Percentiles rank a stretch among this genome's conserved stretches.
Conservation (phyloP, 2,329 filamentous ascomycete species). For the Aspergillus neoniger region DNA sequence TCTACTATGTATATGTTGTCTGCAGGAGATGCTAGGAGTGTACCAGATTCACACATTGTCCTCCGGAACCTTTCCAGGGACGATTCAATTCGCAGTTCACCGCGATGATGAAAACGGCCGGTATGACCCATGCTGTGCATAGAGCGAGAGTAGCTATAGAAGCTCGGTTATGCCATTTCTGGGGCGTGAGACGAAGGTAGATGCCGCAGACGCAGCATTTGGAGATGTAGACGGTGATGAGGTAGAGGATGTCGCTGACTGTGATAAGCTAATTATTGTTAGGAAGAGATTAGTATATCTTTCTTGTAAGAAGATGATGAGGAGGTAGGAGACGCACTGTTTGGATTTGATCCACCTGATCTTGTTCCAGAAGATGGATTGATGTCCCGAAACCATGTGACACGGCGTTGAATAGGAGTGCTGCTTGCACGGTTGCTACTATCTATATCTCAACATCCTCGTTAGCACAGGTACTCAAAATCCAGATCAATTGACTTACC, state of each 20-base stretch:
- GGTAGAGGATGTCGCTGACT: conserved; percentile 45
- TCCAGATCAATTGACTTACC: conserved; percentile 21
- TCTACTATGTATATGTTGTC: background rate
- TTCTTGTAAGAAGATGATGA: background rate
- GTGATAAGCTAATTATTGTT: conserved; percentile 31
- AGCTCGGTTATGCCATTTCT: conserved; percentile 41
- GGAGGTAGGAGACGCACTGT: conserved; percentile 22
- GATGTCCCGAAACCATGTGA: conserved; percentile 39
- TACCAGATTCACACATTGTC: conserved; percentile 31
- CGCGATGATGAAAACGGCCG: conserved; percentile 44
- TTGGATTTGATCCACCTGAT: conserved; percentile 30
- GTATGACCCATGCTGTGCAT: conserved; percentile 41
- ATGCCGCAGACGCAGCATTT: conserved; percentile 45
- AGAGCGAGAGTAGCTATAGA: conserved; percentile 39
- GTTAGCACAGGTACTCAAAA: too few species aligned
- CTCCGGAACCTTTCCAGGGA: conserved; percentile 37
- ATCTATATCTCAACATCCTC: conserved; percentile 18
- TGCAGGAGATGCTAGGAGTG: background rate
- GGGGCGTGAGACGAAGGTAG: conserved; percentile 49
- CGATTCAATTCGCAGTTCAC: conserved; percentile 44
- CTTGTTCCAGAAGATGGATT: conserved; percentile 27
- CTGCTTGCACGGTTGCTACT: conserved; percentile 35
- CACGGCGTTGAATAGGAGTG: conserved; percentile 33
- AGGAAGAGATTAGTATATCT: background rate
- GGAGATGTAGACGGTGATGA: conserved; percentile 45